Base-by-base conservation (phyloP, 2,329 filamentous ascomycete species). In the Stachybotrys chartarum region DNA sequence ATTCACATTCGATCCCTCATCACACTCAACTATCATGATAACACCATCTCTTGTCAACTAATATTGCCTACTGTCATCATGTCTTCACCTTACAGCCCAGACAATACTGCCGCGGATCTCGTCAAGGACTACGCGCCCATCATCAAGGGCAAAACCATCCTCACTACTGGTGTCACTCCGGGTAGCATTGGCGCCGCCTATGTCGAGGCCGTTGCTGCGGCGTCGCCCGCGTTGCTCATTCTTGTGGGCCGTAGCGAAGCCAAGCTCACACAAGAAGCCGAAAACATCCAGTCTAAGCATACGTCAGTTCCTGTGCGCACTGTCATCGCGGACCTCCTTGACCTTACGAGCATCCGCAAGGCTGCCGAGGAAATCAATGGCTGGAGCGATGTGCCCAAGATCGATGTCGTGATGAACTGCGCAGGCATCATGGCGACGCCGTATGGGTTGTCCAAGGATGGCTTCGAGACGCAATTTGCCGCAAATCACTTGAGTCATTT, bases 401-500 rank as follows among this genome's bases (percentile, higher is more conserved):
- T 77, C 14, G 72, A 77, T 46, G 66, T 75, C 3, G 55, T 77
- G 8, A 68, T 77, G 11, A 77, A 77, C 55, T 75, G 73, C 54
- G 74, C 75, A 0, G 74, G 68, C 3, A 66, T 77, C 51, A 77
- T 77, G 75, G 72, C 66, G 1, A 52, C 66, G 3, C 60, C 63
- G 0, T 67, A 62, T 12, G 56, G 56, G 1, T 56, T 63, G 7
- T 70, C 70, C 0, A 56, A 59, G 0, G 75, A 78, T 50, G 73
- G 74, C 0, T 61, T 71, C 47, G 77, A 76, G 64, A 63, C 65
- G 54, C 74, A 77, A 55, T 74, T 80, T 52, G 73, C 68, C 0
- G 71, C 70, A 3, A 78, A 78, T 52, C 72, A 80, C 52, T 51
- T 80, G 7, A 72, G 71, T 0, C 77, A 77, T 60, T 80, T 75